Conservation (phyloP, 306 rosid species). For the Hippophae rhamnoides region DNA sequence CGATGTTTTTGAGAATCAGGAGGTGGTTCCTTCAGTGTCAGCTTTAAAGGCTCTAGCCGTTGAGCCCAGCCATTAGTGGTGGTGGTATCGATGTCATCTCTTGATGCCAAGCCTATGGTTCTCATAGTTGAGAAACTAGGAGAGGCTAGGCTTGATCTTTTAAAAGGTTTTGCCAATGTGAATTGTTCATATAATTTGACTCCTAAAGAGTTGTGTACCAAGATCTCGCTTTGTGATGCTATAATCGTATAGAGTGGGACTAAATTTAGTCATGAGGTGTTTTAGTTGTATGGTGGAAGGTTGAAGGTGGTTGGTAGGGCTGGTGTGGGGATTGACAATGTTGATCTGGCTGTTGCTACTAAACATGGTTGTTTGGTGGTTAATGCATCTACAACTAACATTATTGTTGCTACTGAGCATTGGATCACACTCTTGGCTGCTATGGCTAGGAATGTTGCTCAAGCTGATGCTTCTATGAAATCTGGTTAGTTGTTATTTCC, state of each 20-base stretch:
- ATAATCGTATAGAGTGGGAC: conserved; percentile 82
- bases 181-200: conserved; percentile 46
- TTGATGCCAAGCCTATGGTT: conserved; percentile 31
- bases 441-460: conserved; percentile 83
- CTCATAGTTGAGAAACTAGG: conserved; percentile 82
- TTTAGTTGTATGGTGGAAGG: conserved; percentile 59
- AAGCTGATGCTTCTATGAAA: conserved; percentile 81
- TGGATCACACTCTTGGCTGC: conserved; percentile 75
- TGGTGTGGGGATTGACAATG: conserved; percentile 92
- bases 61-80: too few species aligned
- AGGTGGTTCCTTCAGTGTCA: too few species aligned
- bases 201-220: conserved; percentile 16
- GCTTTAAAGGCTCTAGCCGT: too few species aligned
- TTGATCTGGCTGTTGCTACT: conserved; percentile 73
- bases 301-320: conserved; percentile 92
- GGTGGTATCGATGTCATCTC: background rate
- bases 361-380: conserved; percentile 32
- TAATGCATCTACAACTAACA: conserved; percentile 83
- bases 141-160: conserved; percentile 56
- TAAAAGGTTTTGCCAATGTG: conserved; percentile 48
- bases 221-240: conserved; percentile 69
- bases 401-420: conserved; percentile 84
- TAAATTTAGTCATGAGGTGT: conserved; percentile 56
- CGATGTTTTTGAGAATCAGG: too few species aligned
- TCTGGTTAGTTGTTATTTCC: conserved; percentile 29